phyloP scores from a whole-genome alignment of 1,284 basidiomycete species.

The Thecaphora frezii region DNA sequence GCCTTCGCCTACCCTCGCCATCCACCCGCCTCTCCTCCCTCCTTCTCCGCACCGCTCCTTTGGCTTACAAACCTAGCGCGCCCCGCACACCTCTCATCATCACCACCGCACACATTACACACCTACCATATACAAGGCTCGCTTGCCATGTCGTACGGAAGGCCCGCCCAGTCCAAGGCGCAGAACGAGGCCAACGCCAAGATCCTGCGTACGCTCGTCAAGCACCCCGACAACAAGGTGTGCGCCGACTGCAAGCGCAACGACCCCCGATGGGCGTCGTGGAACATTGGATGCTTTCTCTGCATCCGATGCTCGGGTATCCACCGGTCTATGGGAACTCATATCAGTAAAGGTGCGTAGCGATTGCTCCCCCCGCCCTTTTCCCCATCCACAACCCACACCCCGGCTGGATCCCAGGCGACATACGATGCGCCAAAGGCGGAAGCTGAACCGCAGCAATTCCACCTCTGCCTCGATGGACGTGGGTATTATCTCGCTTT shows the following conservation, averaged over 20 bases:
- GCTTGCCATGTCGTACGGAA: slow-evolving; percentile 40
- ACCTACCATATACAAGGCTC: too few species aligned
- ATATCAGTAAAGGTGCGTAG: slow-evolving; percentile 60
- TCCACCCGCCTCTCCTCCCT: too few species aligned
- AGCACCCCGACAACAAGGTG: slow-evolving; percentile 82
- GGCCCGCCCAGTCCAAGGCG: slow-evolving; percentile 50
- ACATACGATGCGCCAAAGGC: too few species aligned
- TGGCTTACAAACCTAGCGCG: too few species aligned
- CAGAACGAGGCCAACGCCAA: slow-evolving; percentile 56
- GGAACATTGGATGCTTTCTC: slow-evolving; percentile 91
- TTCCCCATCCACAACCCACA: too few species aligned
- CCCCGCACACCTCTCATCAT: too few species aligned
- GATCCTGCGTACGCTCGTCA: slow-evolving; percentile 49
- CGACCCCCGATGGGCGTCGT: slow-evolving; percentile 96
- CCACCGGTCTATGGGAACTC: slow-evolving; percentile 96
- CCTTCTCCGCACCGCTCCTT: too few species aligned
- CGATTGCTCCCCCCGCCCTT: background rate
- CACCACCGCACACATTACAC: too few species aligned
- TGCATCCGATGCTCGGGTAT: slow-evolving; percentile 99
- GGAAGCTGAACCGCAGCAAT: too few species aligned
- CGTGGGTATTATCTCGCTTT: background rate
- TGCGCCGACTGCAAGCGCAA: slow-evolving; percentile 64
- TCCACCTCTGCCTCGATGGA: too few species aligned
- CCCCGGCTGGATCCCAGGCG: too few species aligned
- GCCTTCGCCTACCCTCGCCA: too few species aligned